These are phyloP conservation scores for Neofusicoccum sp. DNA, from an alignment of 2,329 filamentous ascomycete species.

Conservation along the genomic window DNA sequence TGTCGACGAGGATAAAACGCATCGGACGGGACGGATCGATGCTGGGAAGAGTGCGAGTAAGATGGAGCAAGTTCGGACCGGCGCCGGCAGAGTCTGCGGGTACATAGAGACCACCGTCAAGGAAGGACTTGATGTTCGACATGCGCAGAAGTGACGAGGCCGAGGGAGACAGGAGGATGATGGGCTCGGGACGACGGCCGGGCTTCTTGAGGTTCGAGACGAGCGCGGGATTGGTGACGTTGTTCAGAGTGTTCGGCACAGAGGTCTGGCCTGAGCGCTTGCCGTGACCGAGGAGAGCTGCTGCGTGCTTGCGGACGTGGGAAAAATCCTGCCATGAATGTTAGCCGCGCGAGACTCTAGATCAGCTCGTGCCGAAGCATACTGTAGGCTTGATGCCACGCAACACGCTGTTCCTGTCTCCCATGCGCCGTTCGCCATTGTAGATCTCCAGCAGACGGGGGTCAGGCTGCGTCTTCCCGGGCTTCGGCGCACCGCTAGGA, in stretches of 20 bases:
- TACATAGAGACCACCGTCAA: conserved; percentile 78
- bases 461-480: conserved; percentile 60
- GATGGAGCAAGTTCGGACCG: conserved; percentile 76
- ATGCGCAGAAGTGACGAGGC: conserved; percentile 92
- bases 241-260: conserved; percentile 42
- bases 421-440: conserved; percentile 84
- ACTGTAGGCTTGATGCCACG: conserved; percentile 87
- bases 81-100: conserved; percentile 67
- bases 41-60: conserved; percentile 71
- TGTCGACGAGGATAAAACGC: conserved; percentile 94
- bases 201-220: conserved; percentile 44
- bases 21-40: conserved; percentile 70
- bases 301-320: conserved; percentile 81
- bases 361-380: conserved; percentile 34
- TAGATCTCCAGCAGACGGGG: conserved; percentile 85
- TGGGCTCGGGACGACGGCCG: conserved; percentile 66
- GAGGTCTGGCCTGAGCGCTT: conserved; percentile 39
- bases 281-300: conserved; percentile 64
- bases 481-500: conserved; percentile 44
- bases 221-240: conserved; percentile 31
- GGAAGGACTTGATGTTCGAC: conserved; percentile 93
- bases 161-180: conserved; percentile 94
- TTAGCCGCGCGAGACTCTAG: conserved; percentile 19
- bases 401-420: conserved; percentile 85
- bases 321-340: conserved; percentile 77